Evolutionary conservation across 768 basidiomycete species (phyloP).

Genomic region (Tylopilus sp.): DNA sequence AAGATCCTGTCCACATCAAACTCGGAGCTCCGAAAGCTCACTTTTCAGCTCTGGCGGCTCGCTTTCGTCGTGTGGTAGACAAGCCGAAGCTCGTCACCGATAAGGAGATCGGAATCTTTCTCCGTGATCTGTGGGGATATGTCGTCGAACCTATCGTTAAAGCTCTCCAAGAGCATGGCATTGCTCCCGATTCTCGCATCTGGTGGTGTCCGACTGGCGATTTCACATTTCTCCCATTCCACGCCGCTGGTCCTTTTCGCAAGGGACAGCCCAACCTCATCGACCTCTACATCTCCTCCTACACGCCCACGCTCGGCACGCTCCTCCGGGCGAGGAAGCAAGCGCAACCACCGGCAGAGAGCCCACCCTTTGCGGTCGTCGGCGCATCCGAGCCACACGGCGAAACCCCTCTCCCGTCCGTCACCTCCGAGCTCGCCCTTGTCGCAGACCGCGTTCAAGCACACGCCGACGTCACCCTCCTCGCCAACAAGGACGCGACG

Average conservation of each 20-base stretch:
- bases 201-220: constrained; percentile 1
- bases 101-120: neutral
- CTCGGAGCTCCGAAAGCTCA: neutral
- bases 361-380: neutral
- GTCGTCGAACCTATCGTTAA: neutral
- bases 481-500: constrained; percentile 6
- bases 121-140: neutral
- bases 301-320: constrained; percentile 21
- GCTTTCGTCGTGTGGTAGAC: neutral
- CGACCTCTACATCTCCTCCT: constrained; percentile 20
- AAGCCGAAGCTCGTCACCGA: neutral
- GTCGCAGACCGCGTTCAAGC: neutral
- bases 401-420: neutral
- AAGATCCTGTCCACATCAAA: neutral
- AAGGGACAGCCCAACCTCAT: neutral
- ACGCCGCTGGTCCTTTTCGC: neutral
- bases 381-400: constrained; percentile 1
- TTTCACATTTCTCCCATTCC: neutral
- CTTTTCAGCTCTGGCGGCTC: neutral
- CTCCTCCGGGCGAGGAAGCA: constrained; percentile 8
- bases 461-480: neutral
- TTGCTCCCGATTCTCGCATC: neutral
- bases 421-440: constrained; percentile 5
- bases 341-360: neutral
- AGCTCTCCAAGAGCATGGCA: neutral